Percentiles rank a stretch among this genome's conserved stretches.
Conservation (phyloP, 768 basidiomycete species). For the Rickenella mellea region DNA sequence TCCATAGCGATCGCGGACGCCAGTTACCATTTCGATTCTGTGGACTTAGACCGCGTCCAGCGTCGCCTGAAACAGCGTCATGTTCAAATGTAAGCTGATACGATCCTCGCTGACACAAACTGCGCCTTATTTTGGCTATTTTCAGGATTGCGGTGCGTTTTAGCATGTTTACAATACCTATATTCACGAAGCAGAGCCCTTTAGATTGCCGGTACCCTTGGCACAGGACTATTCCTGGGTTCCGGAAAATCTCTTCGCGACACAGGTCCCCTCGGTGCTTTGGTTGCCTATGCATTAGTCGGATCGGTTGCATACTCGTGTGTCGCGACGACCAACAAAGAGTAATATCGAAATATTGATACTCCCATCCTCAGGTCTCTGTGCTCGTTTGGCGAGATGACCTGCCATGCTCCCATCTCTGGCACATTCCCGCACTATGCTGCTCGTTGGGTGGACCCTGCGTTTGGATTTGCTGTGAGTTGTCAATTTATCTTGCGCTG, state of each 20-base stretch:
- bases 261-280: constrained; percentile 59
- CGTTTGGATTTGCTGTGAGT: constrained; percentile 48
- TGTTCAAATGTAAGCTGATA: constrained; percentile 82
- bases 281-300: constrained; percentile 54
- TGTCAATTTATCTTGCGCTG: too few species aligned
- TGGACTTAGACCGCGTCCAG: constrained; percentile 63
- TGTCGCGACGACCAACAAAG: constrained; percentile 15
- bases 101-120: constrained; percentile 13
- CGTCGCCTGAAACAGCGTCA: constrained; percentile 67
- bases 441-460: constrained; percentile 48
- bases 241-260: constrained; percentile 50
- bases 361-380: constrained; percentile 32
- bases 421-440: constrained; percentile 72
- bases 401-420: constrained; percentile 69
- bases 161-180: constrained; percentile 13
- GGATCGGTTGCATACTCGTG: constrained; percentile 59
- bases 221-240: constrained; percentile 43
- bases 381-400: constrained; percentile 70
- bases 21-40: constrained; percentile 39
- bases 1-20: constrained; percentile 8
- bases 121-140: background rate
- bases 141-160: constrained; percentile 52
- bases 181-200: background rate
- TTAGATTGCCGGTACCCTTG: constrained; percentile 13
- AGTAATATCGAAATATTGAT: background rate